Evolutionary conservation across 2,329 filamentous ascomycete genomes (phyloP), one percentile per base, ranked within the genome.

Genomic region (Didymella sp.): DNA sequence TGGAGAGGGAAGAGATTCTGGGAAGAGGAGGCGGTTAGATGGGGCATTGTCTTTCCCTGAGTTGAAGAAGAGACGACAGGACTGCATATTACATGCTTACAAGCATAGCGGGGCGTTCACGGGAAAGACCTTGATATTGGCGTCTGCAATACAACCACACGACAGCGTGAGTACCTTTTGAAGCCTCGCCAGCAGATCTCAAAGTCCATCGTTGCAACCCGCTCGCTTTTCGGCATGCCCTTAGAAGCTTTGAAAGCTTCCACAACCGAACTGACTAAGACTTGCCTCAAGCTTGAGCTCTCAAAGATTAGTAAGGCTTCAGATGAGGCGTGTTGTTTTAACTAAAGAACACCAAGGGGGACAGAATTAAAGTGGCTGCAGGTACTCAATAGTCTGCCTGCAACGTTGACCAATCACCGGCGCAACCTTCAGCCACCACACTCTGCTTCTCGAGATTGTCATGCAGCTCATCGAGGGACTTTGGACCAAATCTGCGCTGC

Each of bases 1-100:
- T 98, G 76, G 94, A 98, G 81, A 83, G 95, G 74, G 95, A 99
- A 82, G 88, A 88, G 59, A 90, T 92, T 69, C 75, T 96, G 67
- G 89, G 87, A 56, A 87, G 89, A 78, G 72, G 72, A 30, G 79
- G 78, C 4, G 81, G 81, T 41, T 76, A 61, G 41, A 21, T 15
- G 12, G 25, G 12, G 4, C 17, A 1, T 25, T 5, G 4, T 9
- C 17, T 1, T 22, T 19, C 21, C 13, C 2, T 21, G 9, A 3
- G 4, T 11, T n/a, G 2, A 21, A 15, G 0, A 38, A 15, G 24
- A 41, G 42, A 28, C n/a, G 8, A 13, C 31, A 22, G 28, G 5
- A 41, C 17, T 43, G 37, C 19, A 48, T 28, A 38, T 6, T 22
- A 22, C 35, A 43, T 25, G 38, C 9, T 38, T 15, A 33, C 19